Percentiles rank a stretch among this genome's conserved stretches.
phyloP scores from a whole-genome alignment of 176 grass and related monocot species.

The Elaeis guineensis region DNA sequence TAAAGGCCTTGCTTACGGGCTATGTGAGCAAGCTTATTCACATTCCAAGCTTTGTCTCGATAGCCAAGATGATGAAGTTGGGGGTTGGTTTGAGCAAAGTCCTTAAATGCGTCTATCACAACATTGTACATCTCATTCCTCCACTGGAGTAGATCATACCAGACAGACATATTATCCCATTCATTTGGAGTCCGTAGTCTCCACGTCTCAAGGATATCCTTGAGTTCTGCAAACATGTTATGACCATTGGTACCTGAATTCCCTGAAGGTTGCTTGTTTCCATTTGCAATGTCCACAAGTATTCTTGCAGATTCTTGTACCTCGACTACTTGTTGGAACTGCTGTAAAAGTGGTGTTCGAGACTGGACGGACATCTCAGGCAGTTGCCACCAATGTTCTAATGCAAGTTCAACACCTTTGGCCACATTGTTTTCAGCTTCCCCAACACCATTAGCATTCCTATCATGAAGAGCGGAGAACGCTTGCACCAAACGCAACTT shows the following conservation, averaged over 20 bases:
- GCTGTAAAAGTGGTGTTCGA: constrained; percentile 78
- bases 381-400: constrained; percentile 99
- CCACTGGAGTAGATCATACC: constrained; percentile 98
- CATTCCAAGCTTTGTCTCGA: constrained; percentile 97
- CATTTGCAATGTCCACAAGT: constrained; percentile 89
- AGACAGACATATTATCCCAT: constrained; percentile 93
- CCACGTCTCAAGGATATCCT: constrained; percentile 99
- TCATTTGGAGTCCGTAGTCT: constrained; percentile 95
- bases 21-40: constrained; percentile 96
- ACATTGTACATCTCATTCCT: constrained; percentile 99
- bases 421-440: constrained; percentile 71
- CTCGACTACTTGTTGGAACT: constrained; percentile 96
- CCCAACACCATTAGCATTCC: constrained; percentile 65
- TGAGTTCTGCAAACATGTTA: constrained; percentile 78
- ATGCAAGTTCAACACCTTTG: constrained; percentile 94
- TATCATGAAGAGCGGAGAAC: constrained; percentile 85
- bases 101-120: constrained; percentile 97
- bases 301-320: constrained; percentile 95
- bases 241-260: constrained; percentile 67
- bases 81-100: constrained; percentile 79
- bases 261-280: constrained; percentile 81
- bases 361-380: constrained; percentile 95
- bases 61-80: constrained; percentile 99
- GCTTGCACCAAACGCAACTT: constrained; percentile 78
- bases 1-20: constrained; percentile 91